Evolutionary conservation across 2,329 filamentous ascomycete species (phyloP).

Genomic region (Lasiodiplodia theobromae): DNA sequence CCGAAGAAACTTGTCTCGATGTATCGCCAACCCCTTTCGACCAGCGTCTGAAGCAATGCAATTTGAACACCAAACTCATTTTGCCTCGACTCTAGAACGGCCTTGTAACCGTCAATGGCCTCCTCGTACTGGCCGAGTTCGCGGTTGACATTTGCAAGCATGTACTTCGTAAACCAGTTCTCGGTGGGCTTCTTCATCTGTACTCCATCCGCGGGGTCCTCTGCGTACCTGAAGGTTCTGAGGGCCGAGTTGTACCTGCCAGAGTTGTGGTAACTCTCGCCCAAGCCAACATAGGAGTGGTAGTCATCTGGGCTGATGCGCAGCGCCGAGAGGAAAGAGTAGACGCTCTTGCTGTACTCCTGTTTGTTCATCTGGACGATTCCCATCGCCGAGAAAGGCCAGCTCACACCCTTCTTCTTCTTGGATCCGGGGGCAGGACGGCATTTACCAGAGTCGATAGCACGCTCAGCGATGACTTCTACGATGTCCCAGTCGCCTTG

Average conservation of each 20-base stretch:
- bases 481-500: conserved; percentile 96
- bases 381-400: conserved; percentile 93
- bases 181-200: conserved; percentile 67
- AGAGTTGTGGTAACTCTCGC: conserved; percentile 96
- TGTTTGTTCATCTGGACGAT: conserved; percentile 95
- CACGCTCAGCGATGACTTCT: conserved; percentile 86
- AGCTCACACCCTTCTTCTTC: conserved; percentile 91
- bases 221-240: conserved; percentile 86
- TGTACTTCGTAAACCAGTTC: conserved; percentile 95
- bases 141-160: conserved; percentile 92
- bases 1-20: conserved; percentile 87
- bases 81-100: conserved; percentile 72
- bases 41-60: conserved; percentile 84
- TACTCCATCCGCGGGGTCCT: conserved; percentile 71
- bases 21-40: conserved; percentile 79
- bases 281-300: conserved; percentile 93
- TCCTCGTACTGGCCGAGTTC: conserved; percentile 91
- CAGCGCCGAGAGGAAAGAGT: conserved; percentile 89
- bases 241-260: conserved; percentile 93
- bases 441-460: conserved; percentile 93
- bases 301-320: conserved; percentile 86
- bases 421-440: conserved; percentile 91
- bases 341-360: conserved; percentile 85
- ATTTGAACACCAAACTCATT: conserved; percentile 86
- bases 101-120: conserved; percentile 77